phyloP scores from a whole-genome alignment of 139 green algal genomes.

The Pseudopediastrum boryanum region DNA sequence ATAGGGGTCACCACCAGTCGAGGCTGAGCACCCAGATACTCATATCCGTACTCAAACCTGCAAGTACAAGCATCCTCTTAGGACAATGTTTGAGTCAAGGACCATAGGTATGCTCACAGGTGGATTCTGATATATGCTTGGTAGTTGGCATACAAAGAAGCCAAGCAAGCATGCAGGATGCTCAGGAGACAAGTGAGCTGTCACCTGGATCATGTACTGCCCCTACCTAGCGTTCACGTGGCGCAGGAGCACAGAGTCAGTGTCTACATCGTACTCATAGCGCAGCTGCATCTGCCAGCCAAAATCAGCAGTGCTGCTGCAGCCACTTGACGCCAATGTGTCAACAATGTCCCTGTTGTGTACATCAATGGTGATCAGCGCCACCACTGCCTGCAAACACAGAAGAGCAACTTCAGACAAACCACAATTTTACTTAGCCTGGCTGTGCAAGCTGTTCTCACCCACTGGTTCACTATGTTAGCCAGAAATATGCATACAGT shows the following conservation, averaged over 20 bases:
- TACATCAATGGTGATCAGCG: conserved; percentile 90
- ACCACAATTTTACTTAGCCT: background rate
- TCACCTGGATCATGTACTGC: too few relatives aligned
- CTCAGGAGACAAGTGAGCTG: too few relatives aligned
- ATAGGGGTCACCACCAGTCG: conserved; percentile 85
- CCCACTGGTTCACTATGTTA: background rate
- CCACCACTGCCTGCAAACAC: conserved; percentile 46
- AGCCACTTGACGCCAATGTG: conserved; percentile 52
- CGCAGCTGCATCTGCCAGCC: conserved; percentile 87
- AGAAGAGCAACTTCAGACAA: background rate
- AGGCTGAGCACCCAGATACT: conserved; percentile 84
- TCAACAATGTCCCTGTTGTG: conserved; percentile 80
- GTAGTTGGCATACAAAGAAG: too few relatives aligned
- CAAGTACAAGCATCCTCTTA: too few relatives aligned
- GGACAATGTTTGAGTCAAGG: too few relatives aligned
- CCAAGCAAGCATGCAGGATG: too few relatives aligned
- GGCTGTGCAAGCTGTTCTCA: background rate
- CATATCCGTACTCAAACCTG: conserved; percentile 79
- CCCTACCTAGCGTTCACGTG: conserved; percentile 48
- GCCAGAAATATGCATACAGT: too few relatives aligned
- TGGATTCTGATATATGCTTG: too few relatives aligned
- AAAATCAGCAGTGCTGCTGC: conserved; percentile 72
- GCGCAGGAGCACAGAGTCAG: conserved; percentile 61
- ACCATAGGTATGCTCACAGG: too few relatives aligned
- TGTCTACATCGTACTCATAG: conserved; percentile 70